Evolutionary conservation across 2,329 filamentous ascomycete species (phyloP), one percentile per base, ranked within the genome.

Genomic region (Geosmithia flava): DNA sequence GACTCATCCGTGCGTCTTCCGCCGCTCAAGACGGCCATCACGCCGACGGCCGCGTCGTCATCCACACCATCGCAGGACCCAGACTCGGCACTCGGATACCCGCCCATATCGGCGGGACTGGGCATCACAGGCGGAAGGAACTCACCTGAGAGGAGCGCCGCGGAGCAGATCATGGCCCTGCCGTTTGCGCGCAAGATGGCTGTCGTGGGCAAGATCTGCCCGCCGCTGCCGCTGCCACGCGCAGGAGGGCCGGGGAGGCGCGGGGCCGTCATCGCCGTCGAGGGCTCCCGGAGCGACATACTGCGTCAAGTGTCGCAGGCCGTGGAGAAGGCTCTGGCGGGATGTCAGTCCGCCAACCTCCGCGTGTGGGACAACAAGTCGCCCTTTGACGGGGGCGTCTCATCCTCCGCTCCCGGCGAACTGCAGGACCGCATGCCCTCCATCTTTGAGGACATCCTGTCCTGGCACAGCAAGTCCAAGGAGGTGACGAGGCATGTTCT

Each of bases 191-290:
- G 81, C 54, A 95, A 95, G 63, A 78, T 95, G 55, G 80, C 81
- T 45, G 75, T 91, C 2, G 71, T 97, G 33, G 74, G 80, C 16
- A 81, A 80, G 52, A 87, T 96, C 53, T 84, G 84, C 44, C 85
- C 83, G 20, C 81, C 86, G 0, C 69, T 87, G 15, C 16, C 58
- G 66, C 1, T 57, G 61, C 3, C 60, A 57, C 7, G 56, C 55
- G 13, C 33, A 6, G 11, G 11, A 16, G 33, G 33, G 13, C 33
- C 53, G 57, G 3, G 52, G 53, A 2, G 60, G 7, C 78, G 89
- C n/a, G 90, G 91, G 0, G 78, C 85, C 0, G 76, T 96, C 39
- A 82, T 97, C 52, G 84, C 87, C 1, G 69, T 97, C 27, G 91
- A 97, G 63, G 90, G 90, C 1, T 74, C 83, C 17, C 76, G 83